Percentiles rank a stretch among this genome's conserved stretches.
Evolutionary conservation across 2,329 filamentous ascomycete genomes (phyloP).

Genomic region (Fusarium torreyae): DNA sequence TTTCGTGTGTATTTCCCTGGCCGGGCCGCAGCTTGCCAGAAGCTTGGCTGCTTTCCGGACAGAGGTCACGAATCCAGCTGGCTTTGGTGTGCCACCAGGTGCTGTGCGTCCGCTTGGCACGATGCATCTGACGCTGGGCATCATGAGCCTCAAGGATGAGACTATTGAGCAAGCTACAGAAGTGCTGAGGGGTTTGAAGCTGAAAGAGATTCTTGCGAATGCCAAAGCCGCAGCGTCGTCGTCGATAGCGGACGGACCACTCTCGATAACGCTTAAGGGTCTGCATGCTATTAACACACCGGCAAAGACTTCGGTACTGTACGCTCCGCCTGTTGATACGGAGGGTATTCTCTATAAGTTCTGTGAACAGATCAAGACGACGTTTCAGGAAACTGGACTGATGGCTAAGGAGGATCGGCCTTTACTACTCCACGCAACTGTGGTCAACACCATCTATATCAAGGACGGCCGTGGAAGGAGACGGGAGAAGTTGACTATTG

Average conservation of each 20-base stretch:
- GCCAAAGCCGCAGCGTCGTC: conserved; percentile 36
- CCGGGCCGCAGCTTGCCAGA: conserved; percentile 74
- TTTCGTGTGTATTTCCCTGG: conserved; percentile 82
- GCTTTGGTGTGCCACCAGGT: conserved; percentile 70
- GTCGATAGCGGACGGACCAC: conserved; percentile 13
- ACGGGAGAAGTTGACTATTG: conserved; percentile 62
- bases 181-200: conserved; percentile 57
- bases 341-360: conserved; percentile 68
- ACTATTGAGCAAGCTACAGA: conserved; percentile 62
- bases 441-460: conserved; percentile 88
- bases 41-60: conserved; percentile 74
- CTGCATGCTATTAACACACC: conserved; percentile 74
- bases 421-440: conserved; percentile 85
- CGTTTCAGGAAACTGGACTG: conserved; percentile 70
- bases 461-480: conserved; percentile 54
- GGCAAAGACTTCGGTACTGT: conserved; percentile 73
- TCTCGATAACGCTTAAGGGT: conserved; percentile 66
- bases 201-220: conserved; percentile 58
- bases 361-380: conserved; percentile 67
- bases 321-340: conserved; percentile 71
- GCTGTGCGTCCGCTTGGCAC: conserved; percentile 85
- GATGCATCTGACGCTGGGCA: conserved; percentile 87
- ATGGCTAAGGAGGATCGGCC: conserved; percentile 72
- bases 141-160: conserved; percentile 78
- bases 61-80: conserved; percentile 65